Evolutionary conservation across 176 grass and related monocot genomes (phyloP).

Genomic region (Avena insularis): DNA sequence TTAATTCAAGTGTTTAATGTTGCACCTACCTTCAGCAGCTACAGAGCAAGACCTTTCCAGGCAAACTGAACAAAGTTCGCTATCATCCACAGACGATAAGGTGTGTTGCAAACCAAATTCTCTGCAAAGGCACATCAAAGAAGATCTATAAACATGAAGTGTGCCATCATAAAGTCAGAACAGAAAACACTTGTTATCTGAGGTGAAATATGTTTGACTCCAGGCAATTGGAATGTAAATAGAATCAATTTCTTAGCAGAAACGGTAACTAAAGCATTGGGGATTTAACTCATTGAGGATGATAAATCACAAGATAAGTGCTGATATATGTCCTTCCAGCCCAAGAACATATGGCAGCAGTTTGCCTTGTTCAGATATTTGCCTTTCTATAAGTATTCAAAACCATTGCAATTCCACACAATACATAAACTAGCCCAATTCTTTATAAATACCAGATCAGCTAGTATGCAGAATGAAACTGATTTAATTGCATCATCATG

Average conservation of each 20-base stretch:
- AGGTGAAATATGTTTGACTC: conserved; percentile 25
- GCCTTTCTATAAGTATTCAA: conserved; percentile 2
- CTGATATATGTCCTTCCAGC: neutral
- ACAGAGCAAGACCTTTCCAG: conserved; percentile 87
- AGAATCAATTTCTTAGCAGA: neutral
- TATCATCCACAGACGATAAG: conserved; percentile 64
- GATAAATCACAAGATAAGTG: conserved; percentile 25
- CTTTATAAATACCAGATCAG: conserved; percentile 31
- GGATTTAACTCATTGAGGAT: neutral
- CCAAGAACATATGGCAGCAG: neutral
- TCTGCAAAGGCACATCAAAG: conserved; percentile 55
- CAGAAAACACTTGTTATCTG: neutral
- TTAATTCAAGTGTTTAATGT: conserved; percentile 38
- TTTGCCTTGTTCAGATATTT: neutral
- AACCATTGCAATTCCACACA: conserved; percentile 31
- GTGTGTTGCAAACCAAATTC: conserved; percentile 76
- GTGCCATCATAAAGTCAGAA: neutral
- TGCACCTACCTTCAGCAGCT: conserved; percentile 76
- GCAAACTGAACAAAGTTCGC: conserved; percentile 87
- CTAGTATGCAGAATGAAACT: conserved; percentile 30
- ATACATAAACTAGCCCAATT: neutral
- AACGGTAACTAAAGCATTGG: neutral
- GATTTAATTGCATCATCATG: conserved; percentile 1
- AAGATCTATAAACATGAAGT: conserved; percentile 20
- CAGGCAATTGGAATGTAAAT: conserved; percentile 15